These are phyloP conservation scores for Tetrapisispora iriomotensis DNA, from an alignment of 805 yeast species.

Conservation along the genomic window DNA sequence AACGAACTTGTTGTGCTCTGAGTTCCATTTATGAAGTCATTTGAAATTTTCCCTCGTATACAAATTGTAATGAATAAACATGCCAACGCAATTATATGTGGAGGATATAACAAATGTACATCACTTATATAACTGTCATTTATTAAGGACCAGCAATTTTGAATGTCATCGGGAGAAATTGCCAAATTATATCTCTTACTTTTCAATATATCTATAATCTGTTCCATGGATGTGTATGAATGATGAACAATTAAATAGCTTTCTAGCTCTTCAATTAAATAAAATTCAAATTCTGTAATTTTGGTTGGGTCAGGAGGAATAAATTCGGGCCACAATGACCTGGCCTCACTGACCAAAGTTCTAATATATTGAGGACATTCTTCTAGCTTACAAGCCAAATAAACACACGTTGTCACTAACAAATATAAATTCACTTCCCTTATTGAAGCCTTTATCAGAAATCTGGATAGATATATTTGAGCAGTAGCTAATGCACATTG, in stretches of 20 bases:
- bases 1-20: not conserved
- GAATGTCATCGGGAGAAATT: conserved; percentile 58
- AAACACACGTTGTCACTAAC: conserved; percentile 73
- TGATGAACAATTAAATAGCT: conserved; percentile 64
- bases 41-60: conserved; percentile 10
- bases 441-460: conserved; percentile 59
- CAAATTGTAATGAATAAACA: conserved; percentile 67
- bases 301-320: conserved; percentile 86
- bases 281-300: conserved; percentile 92
- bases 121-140: conserved; percentile 89
- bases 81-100: conserved; percentile 77
- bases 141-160: conserved; percentile 79
- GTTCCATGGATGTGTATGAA: conserved; percentile 57
- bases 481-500: conserved; percentile 86
- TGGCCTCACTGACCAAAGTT: conserved; percentile 70
- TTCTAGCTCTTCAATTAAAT: conserved; percentile 78
- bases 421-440: conserved; percentile 78
- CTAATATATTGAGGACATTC: conserved; percentile 93
- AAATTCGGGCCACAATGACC: conserved; percentile 89
- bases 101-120: conserved; percentile 71
- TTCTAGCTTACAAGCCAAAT: conserved; percentile 87
- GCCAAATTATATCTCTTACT: conserved; percentile 19
- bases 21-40: not conserved
- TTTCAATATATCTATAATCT: conserved; percentile 38
- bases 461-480: conserved; percentile 73